Evolutionary conservation across 306 rosid genomes (phyloP), one percentile per base, ranked within the genome.

Genomic region (Dalbergia cultrata): DNA sequence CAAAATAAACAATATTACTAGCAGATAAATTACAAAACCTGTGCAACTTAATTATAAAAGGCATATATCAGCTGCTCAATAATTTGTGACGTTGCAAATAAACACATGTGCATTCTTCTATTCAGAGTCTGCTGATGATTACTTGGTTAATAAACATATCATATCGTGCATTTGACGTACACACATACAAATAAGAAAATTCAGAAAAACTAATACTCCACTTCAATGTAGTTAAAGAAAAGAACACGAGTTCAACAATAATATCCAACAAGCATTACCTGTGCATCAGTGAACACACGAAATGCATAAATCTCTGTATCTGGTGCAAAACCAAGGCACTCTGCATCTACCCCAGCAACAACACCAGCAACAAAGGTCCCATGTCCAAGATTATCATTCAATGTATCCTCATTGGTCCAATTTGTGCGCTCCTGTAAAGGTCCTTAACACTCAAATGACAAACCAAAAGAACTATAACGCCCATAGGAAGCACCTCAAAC

Each of bases 281-380:
- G 99, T 72, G 97, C 96, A 87, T 95, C 99, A 85, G 99, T 95
- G 81, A 95, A 95, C 80, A 93, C 98, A 26, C 99, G 99, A 85
- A 95, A 95, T 47, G 98, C 99, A 89, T 91, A 95, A 70, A 95
- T 91, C 90, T 95, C 99, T 7, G 99, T 89, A 75, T 93, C 99
- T 44, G 99, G 99, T 79, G 98, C 97, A 88, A 93, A 95, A 57
- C 99, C 99, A 16, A 89, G 98, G 80, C 99, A 95, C 67, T 89
- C 97, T 21, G 90, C 79, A 87, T 95, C 94, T 75, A 80, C 89
- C 70, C 97, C 97, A 67, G 99, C 97, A 81, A 92, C 83, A 66
- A 95, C 99, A 78, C 99, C 99, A 63, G 99, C 99, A 78, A 95
- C 99, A 82, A 95, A 95, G 50, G 99, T 93, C 85, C 99, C 99